Evolutionary conservation across 768 basidiomycete species (phyloP), one percentile per base, ranked within the genome.

Genomic region (Phanerochaete carnosa): DNA sequence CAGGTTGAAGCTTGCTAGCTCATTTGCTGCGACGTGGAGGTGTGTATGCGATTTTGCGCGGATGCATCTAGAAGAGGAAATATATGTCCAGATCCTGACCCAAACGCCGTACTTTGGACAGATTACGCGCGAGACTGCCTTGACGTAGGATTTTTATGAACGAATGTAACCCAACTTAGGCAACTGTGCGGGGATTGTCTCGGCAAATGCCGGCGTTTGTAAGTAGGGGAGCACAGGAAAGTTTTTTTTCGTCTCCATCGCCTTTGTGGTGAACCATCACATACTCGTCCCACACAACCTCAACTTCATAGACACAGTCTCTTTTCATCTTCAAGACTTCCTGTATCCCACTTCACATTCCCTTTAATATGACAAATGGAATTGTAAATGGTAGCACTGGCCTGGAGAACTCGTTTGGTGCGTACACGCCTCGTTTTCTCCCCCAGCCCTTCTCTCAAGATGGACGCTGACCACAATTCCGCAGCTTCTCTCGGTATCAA

Each of bases 361-460:
- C 58, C 63, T 72, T 73, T 80, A 83, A 88, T 90, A 92, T 92
- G 90, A 87, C 89, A 80, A 92, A 92, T 92, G 90, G 89, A 85
- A 84, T 85, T 82, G 85, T 90, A 89, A 90, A 92, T 78, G 86
- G 82, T 70, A 55, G 23, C 28, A 74, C 81, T 75, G 86, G 82
- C 77, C 78, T 92, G 70, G 90, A 92, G 81, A 79, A 80, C 73
- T 82, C 86, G 73, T 89, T 93, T 74, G 82, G 90, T 90, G 64
- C 65, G 84, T 65, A 58, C 33, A 22, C 54, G 43, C 23, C 25
- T 55, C 1, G 23, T 23, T 57, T 46, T 28, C 39, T 32, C n/a
- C 57, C 49, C 19, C 55, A n/a, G n/a, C n/a, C n/a, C n/a, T n/a
- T n/a, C 53, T 22, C 55, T 46, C 29, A 23, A 49, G 43, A 55